phyloP scores from a whole-genome alignment of 345 rosid species.

The Conringia planisiliqua region DNA sequence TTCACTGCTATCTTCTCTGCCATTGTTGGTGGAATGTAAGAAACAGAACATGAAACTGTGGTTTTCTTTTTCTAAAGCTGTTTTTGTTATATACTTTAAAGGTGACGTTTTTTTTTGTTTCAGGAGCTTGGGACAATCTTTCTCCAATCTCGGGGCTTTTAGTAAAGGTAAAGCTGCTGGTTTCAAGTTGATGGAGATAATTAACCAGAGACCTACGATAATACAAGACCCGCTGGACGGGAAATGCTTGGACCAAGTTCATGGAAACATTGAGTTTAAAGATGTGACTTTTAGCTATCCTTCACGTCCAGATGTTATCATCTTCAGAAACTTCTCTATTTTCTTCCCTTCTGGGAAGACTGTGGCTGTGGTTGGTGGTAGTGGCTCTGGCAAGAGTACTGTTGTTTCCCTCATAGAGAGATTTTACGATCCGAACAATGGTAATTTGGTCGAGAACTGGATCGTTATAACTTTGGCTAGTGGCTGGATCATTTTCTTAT shows the following conservation, averaged over 20 bases:
- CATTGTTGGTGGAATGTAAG: constrained; percentile 99
- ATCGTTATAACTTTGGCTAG: too few species aligned
- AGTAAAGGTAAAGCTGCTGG: constrained; percentile 99
- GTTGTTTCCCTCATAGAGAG: constrained; percentile 95
- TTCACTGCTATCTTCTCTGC: constrained; percentile 99
- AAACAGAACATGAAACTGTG: constrained; percentile 2
- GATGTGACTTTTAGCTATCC: constrained; percentile 95
- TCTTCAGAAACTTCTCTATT: constrained; percentile 79
- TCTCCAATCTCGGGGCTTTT: constrained; percentile 97
- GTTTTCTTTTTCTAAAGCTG: background rate
- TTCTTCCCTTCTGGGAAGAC: constrained; percentile 98
- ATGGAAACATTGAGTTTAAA: constrained; percentile 89
- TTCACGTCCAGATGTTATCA: constrained; percentile 91
- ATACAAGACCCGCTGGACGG: constrained; percentile 70
- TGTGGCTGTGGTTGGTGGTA: constrained; percentile 96
- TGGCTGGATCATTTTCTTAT: constrained; percentile 13
- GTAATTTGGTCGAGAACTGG: too few species aligned
- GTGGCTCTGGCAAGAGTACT: constrained; percentile 99
- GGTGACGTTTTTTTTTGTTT: background rate
- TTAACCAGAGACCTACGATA: constrained; percentile 87
- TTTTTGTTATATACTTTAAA: background rate
- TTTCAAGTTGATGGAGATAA: constrained; percentile 92
- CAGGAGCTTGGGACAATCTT: constrained; percentile 99
- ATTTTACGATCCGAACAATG: constrained; percentile 89
- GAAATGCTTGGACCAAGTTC: constrained; percentile 68